Evolutionary conservation across 2,329 filamentous ascomycete species (phyloP).

Genomic region (Botrytis aclada): DNA sequence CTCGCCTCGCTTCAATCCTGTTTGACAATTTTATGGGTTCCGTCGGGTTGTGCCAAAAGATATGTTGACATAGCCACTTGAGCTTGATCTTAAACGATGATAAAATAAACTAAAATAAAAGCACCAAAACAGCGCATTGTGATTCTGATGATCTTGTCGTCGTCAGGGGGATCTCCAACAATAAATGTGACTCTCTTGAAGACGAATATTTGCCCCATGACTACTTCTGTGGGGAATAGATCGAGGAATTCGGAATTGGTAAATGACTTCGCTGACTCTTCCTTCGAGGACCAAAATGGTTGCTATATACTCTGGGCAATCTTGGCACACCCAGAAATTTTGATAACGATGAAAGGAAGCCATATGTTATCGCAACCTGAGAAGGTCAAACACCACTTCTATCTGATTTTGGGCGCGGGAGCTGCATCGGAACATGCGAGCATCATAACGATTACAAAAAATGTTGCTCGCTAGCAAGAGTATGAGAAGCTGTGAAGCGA

Average conservation of each 20-base stretch:
- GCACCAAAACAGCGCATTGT: not conserved
- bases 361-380: not conserved
- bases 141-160: not conserved
- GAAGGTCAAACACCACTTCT: not conserved
- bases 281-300: not conserved
- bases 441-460: too few species aligned
- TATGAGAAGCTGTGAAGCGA: not conserved
- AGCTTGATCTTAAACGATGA: not conserved
- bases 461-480: not conserved
- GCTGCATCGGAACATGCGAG: not conserved
- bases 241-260: not conserved
- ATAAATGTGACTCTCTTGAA: not conserved
- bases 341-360: not conserved
- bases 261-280: not conserved
- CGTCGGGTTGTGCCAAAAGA: not conserved
- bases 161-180: not conserved
- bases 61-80: not conserved
- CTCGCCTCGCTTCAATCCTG: too few species aligned
- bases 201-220: not conserved
- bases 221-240: not conserved
- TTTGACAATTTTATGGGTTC: not conserved
- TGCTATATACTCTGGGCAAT: not conserved
- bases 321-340: too few species aligned
- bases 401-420: not conserved
- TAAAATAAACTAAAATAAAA: too few species aligned